Evolutionary conservation across 192 early-diverging fungal genomes (phyloP).

Genomic region (Allomyces macrogynus): DNA sequence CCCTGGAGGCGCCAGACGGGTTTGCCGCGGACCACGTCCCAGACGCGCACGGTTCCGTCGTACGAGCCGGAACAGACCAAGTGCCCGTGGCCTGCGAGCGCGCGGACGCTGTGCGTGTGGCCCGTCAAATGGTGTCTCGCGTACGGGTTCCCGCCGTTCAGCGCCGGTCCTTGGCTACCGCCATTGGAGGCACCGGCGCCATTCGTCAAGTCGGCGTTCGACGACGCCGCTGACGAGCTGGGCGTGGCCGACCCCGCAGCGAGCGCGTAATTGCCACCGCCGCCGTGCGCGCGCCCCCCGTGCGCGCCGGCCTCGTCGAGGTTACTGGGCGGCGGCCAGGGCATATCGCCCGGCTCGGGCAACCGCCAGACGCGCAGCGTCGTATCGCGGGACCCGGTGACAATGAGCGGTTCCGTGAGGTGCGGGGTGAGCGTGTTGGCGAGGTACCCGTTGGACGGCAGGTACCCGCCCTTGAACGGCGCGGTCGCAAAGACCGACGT

Average conservation of each 20-base stretch:
- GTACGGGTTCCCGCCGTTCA: slow-evolving; percentile 41
- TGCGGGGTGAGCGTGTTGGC: slow-evolving; percentile 3
- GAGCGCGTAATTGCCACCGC: too few relatives aligned
- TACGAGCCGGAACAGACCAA: slow-evolving; percentile 79
- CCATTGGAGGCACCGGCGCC: neutral
- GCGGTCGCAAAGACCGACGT: too few relatives aligned
- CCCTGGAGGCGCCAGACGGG: slow-evolving; percentile 50
- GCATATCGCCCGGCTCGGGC: slow-evolving; percentile 50
- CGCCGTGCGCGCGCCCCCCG: neutral
- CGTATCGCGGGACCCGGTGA: slow-evolving; percentile 87
- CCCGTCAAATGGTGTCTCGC: slow-evolving; percentile 63
- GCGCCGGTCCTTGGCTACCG: too few relatives aligned
- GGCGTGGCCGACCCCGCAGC: neutral
- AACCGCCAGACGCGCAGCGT: slow-evolving; percentile 83
- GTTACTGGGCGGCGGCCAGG: slow-evolving; percentile 13
- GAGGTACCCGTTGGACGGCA: neutral
- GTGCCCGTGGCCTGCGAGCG: slow-evolving; percentile 74
- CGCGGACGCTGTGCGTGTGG: slow-evolving; percentile 77
- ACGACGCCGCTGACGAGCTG: neutral
- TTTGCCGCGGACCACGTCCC: slow-evolving; percentile 61
- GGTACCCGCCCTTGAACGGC: neutral
- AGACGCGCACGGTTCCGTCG: slow-evolving; percentile 74
- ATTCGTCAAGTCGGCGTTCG: slow-evolving; percentile 10
- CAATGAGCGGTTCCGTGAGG: slow-evolving; percentile 49
- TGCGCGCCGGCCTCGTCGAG: neutral